phyloP scores from a whole-genome alignment of 2,329 filamentous ascomycete species.

The Truncatella angustata region DNA sequence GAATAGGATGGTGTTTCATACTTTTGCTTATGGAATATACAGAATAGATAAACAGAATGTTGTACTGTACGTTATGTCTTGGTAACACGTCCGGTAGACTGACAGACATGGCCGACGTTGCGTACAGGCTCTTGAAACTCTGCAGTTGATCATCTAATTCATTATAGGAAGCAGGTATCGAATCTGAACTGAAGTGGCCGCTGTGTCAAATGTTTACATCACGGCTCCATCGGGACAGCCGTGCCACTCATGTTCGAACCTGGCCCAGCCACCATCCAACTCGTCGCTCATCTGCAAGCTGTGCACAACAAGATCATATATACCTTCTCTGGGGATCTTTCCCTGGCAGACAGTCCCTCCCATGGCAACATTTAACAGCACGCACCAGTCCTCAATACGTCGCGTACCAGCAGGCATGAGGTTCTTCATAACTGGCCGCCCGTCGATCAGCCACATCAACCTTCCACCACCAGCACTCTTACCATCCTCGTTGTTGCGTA shows the following conservation, averaged over 20 bases:
- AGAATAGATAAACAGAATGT: too few species aligned
- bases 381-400: constrained; percentile 52
- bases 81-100: too few species aligned
- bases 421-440: constrained; percentile 55
- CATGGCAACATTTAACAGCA: constrained; percentile 62
- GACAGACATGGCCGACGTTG: too few species aligned
- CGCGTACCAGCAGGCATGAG: constrained; percentile 50
- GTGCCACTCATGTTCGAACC: constrained; percentile 52
- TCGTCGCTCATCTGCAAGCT: constrained; percentile 51
- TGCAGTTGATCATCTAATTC: too few species aligned
- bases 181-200: too few species aligned
- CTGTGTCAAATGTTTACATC: background rate
- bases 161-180: too few species aligned
- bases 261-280: constrained; percentile 52
- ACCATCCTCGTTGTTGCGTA: constrained; percentile 38
- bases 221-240: constrained; percentile 20
- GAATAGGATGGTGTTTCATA: too few species aligned
- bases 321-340: constrained; percentile 47
- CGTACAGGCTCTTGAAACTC: too few species aligned
- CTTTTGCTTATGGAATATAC: too few species aligned
- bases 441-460: constrained; percentile 60
- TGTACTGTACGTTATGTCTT: too few species aligned
- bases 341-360: constrained; percentile 58
- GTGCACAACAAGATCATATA: constrained; percentile 56
- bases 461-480: constrained; percentile 41